Conservation (phyloP, 345 rosid genomes). For the Acer saccharum region DNA sequence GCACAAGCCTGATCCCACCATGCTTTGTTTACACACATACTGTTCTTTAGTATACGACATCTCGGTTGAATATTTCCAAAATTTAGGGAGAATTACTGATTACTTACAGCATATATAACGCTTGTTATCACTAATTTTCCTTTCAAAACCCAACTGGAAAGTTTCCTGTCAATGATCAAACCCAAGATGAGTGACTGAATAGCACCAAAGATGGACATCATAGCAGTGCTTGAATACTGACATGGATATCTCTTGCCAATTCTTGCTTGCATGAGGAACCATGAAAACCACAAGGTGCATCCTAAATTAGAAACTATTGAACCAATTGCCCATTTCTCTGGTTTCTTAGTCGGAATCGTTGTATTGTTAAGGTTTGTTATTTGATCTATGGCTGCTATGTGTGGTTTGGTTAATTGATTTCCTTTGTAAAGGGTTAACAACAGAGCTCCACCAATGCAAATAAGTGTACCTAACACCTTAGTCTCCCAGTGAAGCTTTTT, state of each 20-base stretch:
- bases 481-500: slow-evolving; percentile 46
- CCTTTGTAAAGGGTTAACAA: slow-evolving; percentile 56
- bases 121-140: slow-evolving; percentile 45
- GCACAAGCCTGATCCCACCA: slow-evolving; percentile 78
- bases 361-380: too few species aligned
- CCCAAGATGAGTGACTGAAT: slow-evolving; percentile 52
- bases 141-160: slow-evolving; percentile 46
- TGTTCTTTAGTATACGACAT: not conserved
- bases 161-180: slow-evolving; percentile 35
- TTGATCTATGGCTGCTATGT: slow-evolving; percentile 14
- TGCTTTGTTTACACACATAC: slow-evolving; percentile 43
- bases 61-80: not conserved
- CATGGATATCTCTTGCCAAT: slow-evolving; percentile 50
- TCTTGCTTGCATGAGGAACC: slow-evolving; percentile 60
- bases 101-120: slow-evolving; percentile 42
- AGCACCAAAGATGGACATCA: slow-evolving; percentile 54
- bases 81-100: not conserved
- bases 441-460: slow-evolving; percentile 65
- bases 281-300: slow-evolving; percentile 38
- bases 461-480: slow-evolving; percentile 51
- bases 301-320: slow-evolving; percentile 39
- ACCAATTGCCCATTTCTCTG: slow-evolving; percentile 47
- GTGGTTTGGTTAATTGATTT: slow-evolving; percentile 36
- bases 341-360: slow-evolving; percentile 16
- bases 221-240: slow-evolving; percentile 63